phyloP scores from a whole-genome alignment of 2,329 filamentous ascomycete species.

The Ascosphaera aggregata region DNA sequence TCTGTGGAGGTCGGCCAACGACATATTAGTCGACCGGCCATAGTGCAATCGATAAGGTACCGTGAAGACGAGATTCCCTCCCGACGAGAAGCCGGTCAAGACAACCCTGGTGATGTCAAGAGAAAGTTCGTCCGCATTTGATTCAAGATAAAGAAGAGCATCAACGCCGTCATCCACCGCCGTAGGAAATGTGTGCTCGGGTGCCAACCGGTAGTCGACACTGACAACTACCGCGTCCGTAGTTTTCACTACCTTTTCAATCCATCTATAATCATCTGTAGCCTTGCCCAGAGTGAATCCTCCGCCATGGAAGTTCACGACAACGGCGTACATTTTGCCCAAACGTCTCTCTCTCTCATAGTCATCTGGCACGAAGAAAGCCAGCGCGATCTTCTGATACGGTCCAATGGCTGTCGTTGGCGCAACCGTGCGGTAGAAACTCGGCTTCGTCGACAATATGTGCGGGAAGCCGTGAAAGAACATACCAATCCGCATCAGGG shows the following conservation, averaged over 20 bases:
- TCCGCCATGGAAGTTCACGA: conserved; percentile 41
- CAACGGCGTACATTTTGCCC: conserved; percentile 28
- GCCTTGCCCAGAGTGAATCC: conserved; percentile 37
- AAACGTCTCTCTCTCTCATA: conserved; percentile 14
- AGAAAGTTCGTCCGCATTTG: conserved; percentile 30
- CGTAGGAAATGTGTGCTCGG: conserved; percentile 37
- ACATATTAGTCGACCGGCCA: conserved; percentile 10
- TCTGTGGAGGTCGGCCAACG: conserved; percentile 12
- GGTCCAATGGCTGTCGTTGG: conserved; percentile 23
- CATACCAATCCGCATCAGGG: conserved; percentile 47
- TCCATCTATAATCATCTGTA: conserved; percentile 38
- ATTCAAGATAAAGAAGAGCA: conserved; percentile 33
- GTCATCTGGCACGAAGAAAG: conserved; percentile 34
- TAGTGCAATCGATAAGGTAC: conserved; percentile 32
- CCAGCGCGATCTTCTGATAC: conserved; percentile 22
- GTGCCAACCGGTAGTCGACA: conserved; percentile 37
- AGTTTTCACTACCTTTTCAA: conserved; percentile 29
- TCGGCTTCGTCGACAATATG: conserved; percentile 35
- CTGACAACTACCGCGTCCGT: conserved; percentile 34
- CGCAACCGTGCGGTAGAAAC: conserved; percentile 33
- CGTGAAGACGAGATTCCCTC: conserved; percentile 38
- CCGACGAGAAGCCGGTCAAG: conserved; percentile 38
- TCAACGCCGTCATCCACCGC: conserved; percentile 41
- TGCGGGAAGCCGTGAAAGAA: conserved; percentile 37
- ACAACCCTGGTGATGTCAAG: conserved; percentile 34